Evolutionary conservation across 2,329 filamentous ascomycete genomes (phyloP).

Genomic region (Cytospora paraplurivora): DNA sequence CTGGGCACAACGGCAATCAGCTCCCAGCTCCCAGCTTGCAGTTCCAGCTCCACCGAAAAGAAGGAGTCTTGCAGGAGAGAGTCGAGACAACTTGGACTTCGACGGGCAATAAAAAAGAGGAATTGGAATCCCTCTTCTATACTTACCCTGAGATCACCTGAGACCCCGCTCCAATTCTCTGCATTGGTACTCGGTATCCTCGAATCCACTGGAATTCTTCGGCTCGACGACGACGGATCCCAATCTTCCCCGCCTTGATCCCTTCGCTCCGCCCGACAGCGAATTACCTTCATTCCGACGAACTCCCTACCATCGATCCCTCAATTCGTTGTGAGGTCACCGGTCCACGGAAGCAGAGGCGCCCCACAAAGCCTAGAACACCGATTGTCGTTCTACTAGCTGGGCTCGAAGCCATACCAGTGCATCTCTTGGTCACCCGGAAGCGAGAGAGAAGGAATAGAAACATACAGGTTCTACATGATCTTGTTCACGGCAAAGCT

Average conservation of each 20-base stretch:
- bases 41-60: slow-evolving; percentile 34
- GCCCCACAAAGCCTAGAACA: slow-evolving; percentile 9
- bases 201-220: slow-evolving; percentile 44
- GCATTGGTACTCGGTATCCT: slow-evolving; percentile 25
- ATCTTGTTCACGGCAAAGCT: slow-evolving; percentile 31
- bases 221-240: slow-evolving; percentile 47
- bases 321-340: slow-evolving; percentile 23
- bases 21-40: slow-evolving; percentile 23
- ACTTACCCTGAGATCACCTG: slow-evolving; percentile 21
- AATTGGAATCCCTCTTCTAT: slow-evolving; percentile 27
- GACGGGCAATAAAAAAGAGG: slow-evolving; percentile 22
- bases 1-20: slow-evolving; percentile 28
- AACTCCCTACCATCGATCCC: slow-evolving; percentile 21
- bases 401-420: slow-evolving; percentile 16
- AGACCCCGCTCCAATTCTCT: slow-evolving; percentile 25
- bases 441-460: slow-evolving; percentile 19
- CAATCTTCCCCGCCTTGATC: slow-evolving; percentile 40
- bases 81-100: slow-evolving; percentile 23
- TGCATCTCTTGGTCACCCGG: slow-evolving; percentile 19
- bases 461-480: slow-evolving; percentile 30
- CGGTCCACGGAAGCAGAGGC: slow-evolving; percentile 19
- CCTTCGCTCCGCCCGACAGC: slow-evolving; percentile 38
- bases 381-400: slow-evolving; percentile 13
- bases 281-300: slow-evolving; percentile 22
- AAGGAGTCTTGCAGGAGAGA: slow-evolving; percentile 26